Evolutionary conservation across 2,329 filamentous ascomycete genomes (phyloP).

Genomic region (Epichloe uncinata): DNA sequence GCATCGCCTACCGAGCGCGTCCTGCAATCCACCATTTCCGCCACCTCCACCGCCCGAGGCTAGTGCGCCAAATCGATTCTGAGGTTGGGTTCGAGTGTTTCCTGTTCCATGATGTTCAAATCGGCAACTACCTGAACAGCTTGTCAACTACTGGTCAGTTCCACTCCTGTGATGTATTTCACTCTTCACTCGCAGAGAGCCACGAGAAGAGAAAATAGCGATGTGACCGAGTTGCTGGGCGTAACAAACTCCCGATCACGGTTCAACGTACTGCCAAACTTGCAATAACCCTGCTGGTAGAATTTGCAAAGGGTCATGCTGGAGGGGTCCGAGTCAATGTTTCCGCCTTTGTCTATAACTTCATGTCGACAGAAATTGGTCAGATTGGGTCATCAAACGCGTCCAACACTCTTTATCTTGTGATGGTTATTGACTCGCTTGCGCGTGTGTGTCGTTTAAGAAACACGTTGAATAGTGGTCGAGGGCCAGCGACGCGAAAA

Average conservation of each 20-base stretch:
- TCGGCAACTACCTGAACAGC: slow-evolving; percentile 33
- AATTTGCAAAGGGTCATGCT: slow-evolving; percentile 33
- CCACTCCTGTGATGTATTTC: background rate
- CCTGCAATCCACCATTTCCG: slow-evolving; percentile 13
- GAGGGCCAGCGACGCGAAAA: slow-evolving; percentile 7
- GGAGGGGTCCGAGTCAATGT: slow-evolving; percentile 1
- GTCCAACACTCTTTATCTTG: background rate
- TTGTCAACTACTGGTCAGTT: background rate
- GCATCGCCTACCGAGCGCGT: slow-evolving; percentile 11
- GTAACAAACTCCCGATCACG: background rate
- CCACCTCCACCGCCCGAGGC: slow-evolving; percentile 14
- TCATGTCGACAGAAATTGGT: slow-evolving; percentile 1
- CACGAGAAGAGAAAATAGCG: background rate
- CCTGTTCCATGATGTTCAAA: slow-evolving; percentile 38
- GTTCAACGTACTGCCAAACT: slow-evolving; percentile 26
- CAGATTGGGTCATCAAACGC: background rate
- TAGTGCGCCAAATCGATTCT: slow-evolving; percentile 46
- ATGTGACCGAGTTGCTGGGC: background rate
- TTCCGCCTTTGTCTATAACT: slow-evolving; percentile 1
- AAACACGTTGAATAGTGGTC: background rate
- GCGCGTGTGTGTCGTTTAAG: background rate
- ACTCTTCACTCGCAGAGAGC: background rate
- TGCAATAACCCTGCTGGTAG: slow-evolving; percentile 38
- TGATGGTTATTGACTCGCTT: background rate
- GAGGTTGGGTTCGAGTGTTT: slow-evolving; percentile 19